Evolutionary conservation across 164 flowering plant genomes (phyloP).

Genomic region (Magnolia officinalis): DNA sequence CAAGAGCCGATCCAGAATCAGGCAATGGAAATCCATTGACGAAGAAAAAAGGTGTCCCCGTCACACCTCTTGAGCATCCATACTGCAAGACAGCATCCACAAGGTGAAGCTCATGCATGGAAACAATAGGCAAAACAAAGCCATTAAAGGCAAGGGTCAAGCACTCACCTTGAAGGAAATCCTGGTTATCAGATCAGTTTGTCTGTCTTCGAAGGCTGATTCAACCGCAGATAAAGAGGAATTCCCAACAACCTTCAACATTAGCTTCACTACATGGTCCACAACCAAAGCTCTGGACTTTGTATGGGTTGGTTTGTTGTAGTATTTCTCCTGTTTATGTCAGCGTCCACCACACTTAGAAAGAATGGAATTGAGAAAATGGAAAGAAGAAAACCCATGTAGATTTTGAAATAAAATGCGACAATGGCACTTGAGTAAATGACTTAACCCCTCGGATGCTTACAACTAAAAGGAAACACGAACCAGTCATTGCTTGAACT

Average conservation of each 20-base stretch:
- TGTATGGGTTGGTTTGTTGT: slow-evolving; percentile 46
- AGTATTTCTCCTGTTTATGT: slow-evolving; percentile 57
- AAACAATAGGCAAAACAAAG: not conserved
- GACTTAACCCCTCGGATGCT: too few relatives aligned
- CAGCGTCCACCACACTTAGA: not conserved
- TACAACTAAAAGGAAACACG: too few relatives aligned
- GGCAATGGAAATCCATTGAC: slow-evolving; percentile 73
- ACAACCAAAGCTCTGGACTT: slow-evolving; percentile 48
- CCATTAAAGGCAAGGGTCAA: not conserved
- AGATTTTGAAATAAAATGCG: too few relatives aligned
- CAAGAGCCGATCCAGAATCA: slow-evolving; percentile 44
- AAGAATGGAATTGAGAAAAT: not conserved
- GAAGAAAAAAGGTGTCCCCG: slow-evolving; percentile 70
- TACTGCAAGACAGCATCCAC: slow-evolving; percentile 43
- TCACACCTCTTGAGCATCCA: slow-evolving; percentile 75
- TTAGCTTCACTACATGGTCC: slow-evolving; percentile 34
- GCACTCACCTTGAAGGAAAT: slow-evolving; percentile 65
- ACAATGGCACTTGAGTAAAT: too few relatives aligned
- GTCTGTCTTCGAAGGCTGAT: slow-evolving; percentile 49
- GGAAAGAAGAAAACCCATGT: not conserved
- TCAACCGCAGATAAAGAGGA: slow-evolving; percentile 33
- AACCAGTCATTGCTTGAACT: too few relatives aligned
- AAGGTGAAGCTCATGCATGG: not conserved
- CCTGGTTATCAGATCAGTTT: slow-evolving; percentile 54
- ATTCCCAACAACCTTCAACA: slow-evolving; percentile 43